Base-by-base conservation (phyloP, 2,329 filamentous ascomycete species). In the Bertia moriformis region DNA sequence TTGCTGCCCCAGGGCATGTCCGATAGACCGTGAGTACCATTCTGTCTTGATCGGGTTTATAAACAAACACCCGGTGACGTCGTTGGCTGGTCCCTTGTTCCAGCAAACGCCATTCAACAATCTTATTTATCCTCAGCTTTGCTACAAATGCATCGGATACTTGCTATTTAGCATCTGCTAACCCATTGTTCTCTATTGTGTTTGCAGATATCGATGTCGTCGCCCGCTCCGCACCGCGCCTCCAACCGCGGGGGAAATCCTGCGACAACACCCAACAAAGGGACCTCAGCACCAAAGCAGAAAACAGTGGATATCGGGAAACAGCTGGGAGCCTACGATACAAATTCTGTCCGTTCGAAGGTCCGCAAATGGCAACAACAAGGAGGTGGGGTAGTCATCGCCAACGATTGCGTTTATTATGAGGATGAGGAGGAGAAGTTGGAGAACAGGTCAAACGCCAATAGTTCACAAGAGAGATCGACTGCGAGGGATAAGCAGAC, bases 171-270 rank as follows among this genome's bases (percentile, higher is more conserved):
- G n/a, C n/a, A 29, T 29, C 24, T 29, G 24, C 24, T 10, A n/a
- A 29, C 10, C 10, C 24, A 29, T 29, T 10, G 10, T 29, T 10
- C 10, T 29, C 24, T 10, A 10, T n/a, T 10, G 24, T n/a, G 24
- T 29, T 29, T n/a, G 24, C 15, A 35, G 32, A 35, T 15, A 10
- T 35, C 32, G 32, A 35, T 35, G 32, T 15, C 32, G 32, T 35
- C 32, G 10, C 12, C 32, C 10, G 17, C 32, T 10, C 32, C 32
- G 15, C 10, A 35, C 17, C 32, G 32, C 32, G 10, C 32, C 32
- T 35, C 32, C 32, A 35, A 35, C 15, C 32, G 32, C 17, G 32
- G 32, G 15, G 32, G 32, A 17, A 35, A 7, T 18, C 12, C 32
- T 7, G 17, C 10, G 15, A 10, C 32, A 7, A 10, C 32, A 7